Evolutionary conservation across 768 basidiomycete species (phyloP).

Genomic region (Gyrodon lividus): DNA sequence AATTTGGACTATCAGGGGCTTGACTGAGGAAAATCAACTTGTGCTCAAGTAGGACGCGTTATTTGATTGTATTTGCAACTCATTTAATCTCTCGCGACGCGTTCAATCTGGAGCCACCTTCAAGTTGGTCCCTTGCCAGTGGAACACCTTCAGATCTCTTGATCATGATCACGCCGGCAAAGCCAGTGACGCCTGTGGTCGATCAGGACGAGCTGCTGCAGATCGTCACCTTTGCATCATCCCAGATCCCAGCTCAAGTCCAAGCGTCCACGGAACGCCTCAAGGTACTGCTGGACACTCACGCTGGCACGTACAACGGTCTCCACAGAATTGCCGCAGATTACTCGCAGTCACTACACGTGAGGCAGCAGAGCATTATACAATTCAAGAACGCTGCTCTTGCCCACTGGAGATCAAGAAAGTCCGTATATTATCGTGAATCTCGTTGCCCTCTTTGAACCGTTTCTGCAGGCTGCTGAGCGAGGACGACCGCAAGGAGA

Average conservation of each 20-base stretch:
- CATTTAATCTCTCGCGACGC: slow-evolving; percentile 7
- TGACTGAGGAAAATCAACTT: background rate
- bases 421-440: slow-evolving; percentile 41
- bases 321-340: slow-evolving; percentile 73
- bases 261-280: slow-evolving; percentile 56
- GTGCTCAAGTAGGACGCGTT: slow-evolving; percentile 44
- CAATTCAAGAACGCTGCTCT: slow-evolving; percentile 84
- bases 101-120: background rate
- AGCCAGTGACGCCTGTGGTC: slow-evolving; percentile 36
- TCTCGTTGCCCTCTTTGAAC: slow-evolving; percentile 9
- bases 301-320: slow-evolving; percentile 68
- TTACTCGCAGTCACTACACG: slow-evolving; percentile 53
- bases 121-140: background rate
- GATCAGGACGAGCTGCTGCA: slow-evolving; percentile 65
- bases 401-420: slow-evolving; percentile 75
- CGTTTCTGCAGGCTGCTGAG: slow-evolving; percentile 54
- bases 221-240: slow-evolving; percentile 65
- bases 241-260: slow-evolving; percentile 59
- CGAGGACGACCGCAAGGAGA: slow-evolving; percentile 63
- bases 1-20: background rate
- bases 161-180: slow-evolving; percentile 22
- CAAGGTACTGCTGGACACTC: slow-evolving; percentile 59
- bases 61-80: slow-evolving; percentile 35
- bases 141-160: slow-evolving; percentile 7
- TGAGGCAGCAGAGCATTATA: slow-evolving; percentile 81